Evolutionary conservation across 2,329 filamentous ascomycete species (phyloP), one percentile per base, ranked within the genome.

Genomic region (Monosporascus sp.): DNA sequence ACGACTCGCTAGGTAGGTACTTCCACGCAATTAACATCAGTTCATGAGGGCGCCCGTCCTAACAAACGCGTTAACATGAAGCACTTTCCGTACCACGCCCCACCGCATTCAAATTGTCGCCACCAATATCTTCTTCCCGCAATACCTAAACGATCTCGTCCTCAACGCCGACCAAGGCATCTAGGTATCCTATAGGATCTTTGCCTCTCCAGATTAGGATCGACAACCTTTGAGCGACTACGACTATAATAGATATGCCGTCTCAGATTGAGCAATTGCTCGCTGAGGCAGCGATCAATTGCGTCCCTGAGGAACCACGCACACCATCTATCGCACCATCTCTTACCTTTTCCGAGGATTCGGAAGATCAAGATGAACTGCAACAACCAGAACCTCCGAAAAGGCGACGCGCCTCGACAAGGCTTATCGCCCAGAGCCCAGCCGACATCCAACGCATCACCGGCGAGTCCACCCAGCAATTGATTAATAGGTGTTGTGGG

Each of bases 361-460:
- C 82, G 26, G 82, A 85, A 60, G 81, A 81, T 54, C 77, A 79
- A 41, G 74, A 77, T 58, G 79, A 82, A 49, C 78, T 79, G 55
- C 70, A 74, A 57, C 74, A 74, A 22, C 63, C 68, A 24, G 71
- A 73, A 37, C 71, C 73, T 57, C 68, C 69, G 47, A 79, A 80
- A 46, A 75, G 72, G 31, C 80, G 86, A 51, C 85, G 86, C 50
- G 87, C 86, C 52, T 89, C 86, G 4, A 90, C 87, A 7, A 80
- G 80, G 15, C 76, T 90, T 45, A 85, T 86, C 60, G 80, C 82
- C 44, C 81, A 85, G 68, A 86, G 76, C 65, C 80, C 80, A 31
- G 78, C 77, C 48, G 83, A 86, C 58, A 78, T 86, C 41, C 80
- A 81, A 63, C 77, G 82, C 60, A 82, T 87, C 55, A 86, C 84